phyloP scores from a whole-genome alignment of 1,139 yeast genomes.

The Hyphopichia pseudoburtonii region DNA sequence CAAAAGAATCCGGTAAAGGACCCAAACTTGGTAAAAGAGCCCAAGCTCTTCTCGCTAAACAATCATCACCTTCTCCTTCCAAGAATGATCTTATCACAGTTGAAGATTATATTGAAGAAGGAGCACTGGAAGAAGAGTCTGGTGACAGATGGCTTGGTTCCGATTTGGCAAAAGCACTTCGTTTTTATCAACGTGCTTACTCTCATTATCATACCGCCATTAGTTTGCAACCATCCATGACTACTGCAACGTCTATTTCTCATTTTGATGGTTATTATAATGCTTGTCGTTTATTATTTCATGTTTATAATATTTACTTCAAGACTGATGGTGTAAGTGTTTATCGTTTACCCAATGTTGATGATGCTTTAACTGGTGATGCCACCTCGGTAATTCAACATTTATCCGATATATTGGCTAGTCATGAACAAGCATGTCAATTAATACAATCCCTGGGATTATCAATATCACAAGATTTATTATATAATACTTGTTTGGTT shows the following conservation, averaged over 20 bases:
- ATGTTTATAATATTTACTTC: slow-evolving; percentile 45
- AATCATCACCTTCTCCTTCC: neutral
- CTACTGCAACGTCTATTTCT: too few relatives aligned
- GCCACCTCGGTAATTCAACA: slow-evolving; percentile 38
- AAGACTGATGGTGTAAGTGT: slow-evolving; percentile 46
- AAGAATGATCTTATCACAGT: slow-evolving; percentile 30
- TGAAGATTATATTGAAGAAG: slow-evolving; percentile 49
- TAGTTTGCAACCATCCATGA: slow-evolving; percentile 10
- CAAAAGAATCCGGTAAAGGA: slow-evolving; percentile 11
- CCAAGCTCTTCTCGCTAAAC: slow-evolving; percentile 10
- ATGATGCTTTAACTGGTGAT: slow-evolving; percentile 36
- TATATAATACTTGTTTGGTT: slow-evolving; percentile 47
- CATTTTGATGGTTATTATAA: slow-evolving; percentile 47
- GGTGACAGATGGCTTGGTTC: slow-evolving; percentile 62
- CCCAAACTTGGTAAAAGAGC: slow-evolving; percentile 22
- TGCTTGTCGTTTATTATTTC: slow-evolving; percentile 47
- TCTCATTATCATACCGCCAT: slow-evolving; percentile 32
- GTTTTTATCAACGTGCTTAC: slow-evolving; percentile 55
- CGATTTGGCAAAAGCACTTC: slow-evolving; percentile 50
- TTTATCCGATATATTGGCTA: slow-evolving; percentile 29
- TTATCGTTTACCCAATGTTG: slow-evolving; percentile 36
- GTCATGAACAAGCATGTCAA: slow-evolving; percentile 38
- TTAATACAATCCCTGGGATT: slow-evolving; percentile 13
- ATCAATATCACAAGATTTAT: slow-evolving; percentile 36
- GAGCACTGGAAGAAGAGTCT: slow-evolving; percentile 51